Conservation (phyloP, 2,329 filamentous ascomycete species). For the Colletotrichum higginsianum region DNA sequence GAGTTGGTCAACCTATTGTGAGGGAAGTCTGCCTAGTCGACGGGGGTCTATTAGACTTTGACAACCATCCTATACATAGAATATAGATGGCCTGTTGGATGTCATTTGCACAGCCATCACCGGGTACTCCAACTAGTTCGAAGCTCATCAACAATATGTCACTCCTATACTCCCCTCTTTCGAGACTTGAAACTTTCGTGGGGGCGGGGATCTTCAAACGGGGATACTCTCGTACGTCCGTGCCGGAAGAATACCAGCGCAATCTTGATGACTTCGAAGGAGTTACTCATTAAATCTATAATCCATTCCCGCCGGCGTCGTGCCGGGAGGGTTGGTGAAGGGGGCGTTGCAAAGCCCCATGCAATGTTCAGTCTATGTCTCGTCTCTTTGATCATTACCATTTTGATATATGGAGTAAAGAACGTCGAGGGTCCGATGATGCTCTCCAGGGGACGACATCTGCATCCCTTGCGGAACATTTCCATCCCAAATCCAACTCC, state of each 20-base stretch:
- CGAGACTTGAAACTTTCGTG: not conserved
- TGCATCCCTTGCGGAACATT: not conserved
- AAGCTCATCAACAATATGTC: slow-evolving; percentile 5
- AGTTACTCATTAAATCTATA: slow-evolving; percentile 37
- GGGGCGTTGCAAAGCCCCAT: slow-evolving; percentile 8
- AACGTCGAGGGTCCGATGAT: not conserved
- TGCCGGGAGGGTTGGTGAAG: not conserved
- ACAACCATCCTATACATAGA: too few species aligned
- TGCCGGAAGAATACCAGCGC: not conserved
- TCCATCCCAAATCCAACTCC: not conserved
- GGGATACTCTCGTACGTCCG: too few species aligned
- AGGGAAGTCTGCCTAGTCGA: too few species aligned
- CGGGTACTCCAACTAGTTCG: too few species aligned
- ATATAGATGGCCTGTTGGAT: too few species aligned
- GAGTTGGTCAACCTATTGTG: too few species aligned
- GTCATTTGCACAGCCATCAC: too few species aligned
- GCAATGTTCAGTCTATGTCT: slow-evolving; percentile 41
- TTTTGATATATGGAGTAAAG: slow-evolving; percentile 9
- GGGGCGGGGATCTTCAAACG: too few species aligned
- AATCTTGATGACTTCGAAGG: not conserved
- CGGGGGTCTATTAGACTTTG: too few species aligned
- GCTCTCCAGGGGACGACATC: not conserved
- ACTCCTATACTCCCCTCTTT: slow-evolving; percentile 33
- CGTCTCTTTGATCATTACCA: slow-evolving; percentile 41
- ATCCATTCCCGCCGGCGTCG: slow-evolving; percentile 14